Conservation (phyloP, 768 basidiomycete genomes). For the Austroboletus eburneus region DNA sequence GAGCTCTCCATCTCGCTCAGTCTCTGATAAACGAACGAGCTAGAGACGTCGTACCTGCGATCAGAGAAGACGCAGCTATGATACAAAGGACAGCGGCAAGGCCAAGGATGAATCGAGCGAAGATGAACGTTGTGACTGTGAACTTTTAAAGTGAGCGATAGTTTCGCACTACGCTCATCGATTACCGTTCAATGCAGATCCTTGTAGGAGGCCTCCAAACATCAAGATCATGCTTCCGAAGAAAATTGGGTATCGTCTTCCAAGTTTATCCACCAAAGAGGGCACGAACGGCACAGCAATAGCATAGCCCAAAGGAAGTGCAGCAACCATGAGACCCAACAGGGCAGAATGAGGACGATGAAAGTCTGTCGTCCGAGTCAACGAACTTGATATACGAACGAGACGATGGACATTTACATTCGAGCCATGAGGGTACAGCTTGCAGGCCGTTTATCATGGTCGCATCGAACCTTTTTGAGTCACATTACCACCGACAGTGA, state of each 20-base stretch:
- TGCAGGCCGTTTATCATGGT: conserved; percentile 1
- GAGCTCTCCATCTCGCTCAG: not conserved
- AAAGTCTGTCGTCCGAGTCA: conserved; percentile 37
- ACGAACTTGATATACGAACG: not conserved
- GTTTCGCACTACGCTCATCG: not conserved
- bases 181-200: not conserved
- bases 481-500: no score
- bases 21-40: no score
- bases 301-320: conserved; percentile 57
- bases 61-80: not conserved
- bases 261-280: not conserved
- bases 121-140: not conserved
- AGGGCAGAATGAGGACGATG: conserved; percentile 47
- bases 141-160: not conserved
- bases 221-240: not conserved
- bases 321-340: conserved; percentile 53
- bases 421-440: conserved; percentile 42
- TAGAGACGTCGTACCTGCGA: not conserved
- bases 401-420: conserved; percentile 35
- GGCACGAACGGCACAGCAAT: conserved; percentile 41
- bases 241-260: not conserved
- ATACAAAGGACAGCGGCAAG: not conserved
- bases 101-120: not conserved
- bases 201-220: not conserved
- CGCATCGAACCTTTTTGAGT: conserved; percentile 25